Conservation (phyloP, 2,329 filamentous ascomycete genomes). For the Corinectria fuckeliana region DNA sequence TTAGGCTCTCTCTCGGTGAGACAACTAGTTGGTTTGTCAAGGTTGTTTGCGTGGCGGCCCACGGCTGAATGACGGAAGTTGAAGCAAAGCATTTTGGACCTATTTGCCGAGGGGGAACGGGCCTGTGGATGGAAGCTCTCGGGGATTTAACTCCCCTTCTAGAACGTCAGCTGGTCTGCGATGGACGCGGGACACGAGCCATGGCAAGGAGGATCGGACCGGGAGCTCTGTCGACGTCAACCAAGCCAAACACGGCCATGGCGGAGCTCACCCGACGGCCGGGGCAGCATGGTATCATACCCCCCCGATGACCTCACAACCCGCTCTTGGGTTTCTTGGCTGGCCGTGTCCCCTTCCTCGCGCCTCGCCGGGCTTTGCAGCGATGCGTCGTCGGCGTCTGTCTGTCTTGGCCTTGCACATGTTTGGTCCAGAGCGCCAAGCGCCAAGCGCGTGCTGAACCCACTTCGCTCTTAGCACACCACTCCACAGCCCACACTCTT, state of each 20-base stretch:
- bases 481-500: constrained; percentile 17
- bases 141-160: background rate
- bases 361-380: too few relatives aligned
- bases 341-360: too few relatives aligned
- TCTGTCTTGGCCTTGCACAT: constrained; percentile 12
- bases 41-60: background rate
- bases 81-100: too few relatives aligned
- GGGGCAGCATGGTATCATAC: constrained; percentile 20
- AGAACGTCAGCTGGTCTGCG: constrained; percentile 10
- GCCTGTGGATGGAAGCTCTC: too few relatives aligned
- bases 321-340: constrained; percentile 18
- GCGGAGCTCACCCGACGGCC: background rate
- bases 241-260: constrained; percentile 15
- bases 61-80: too few relatives aligned
- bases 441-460: constrained; percentile 18
- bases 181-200: background rate
- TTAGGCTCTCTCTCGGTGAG: constrained; percentile 28
- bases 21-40: constrained; percentile 23
- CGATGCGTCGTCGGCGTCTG: constrained; percentile 6
- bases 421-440: constrained; percentile 34
- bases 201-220: constrained; percentile 2
- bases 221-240: constrained; percentile 15
- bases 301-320: constrained; percentile 35
- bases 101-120: too few relatives aligned
- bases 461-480: constrained; percentile 31